Evolutionary conservation across 805 yeast genomes (phyloP), one percentile per base, ranked within the genome.

Genomic region (Candida rishiriensis): DNA sequence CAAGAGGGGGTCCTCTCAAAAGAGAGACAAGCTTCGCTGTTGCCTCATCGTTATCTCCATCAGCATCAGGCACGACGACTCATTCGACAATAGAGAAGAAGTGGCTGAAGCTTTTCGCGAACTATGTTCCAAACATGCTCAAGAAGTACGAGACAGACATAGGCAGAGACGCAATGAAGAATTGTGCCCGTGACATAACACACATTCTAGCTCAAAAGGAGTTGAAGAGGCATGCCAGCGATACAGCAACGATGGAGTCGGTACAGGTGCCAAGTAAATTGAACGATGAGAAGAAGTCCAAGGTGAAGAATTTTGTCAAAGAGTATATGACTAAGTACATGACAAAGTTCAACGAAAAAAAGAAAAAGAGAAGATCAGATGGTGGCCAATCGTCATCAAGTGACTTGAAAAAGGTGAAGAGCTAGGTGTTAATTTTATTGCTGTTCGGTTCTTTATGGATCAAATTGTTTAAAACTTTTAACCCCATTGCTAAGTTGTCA

Each of bases 131-230:
- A 10, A 88, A 89, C 55, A 63, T 85, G 57, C 71, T 90, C 43
- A 80, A 81, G 51, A 78, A 77, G 52, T 79, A 84, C 61, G 83
- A 79, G 51, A 59, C 70, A 2, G 81, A 79, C 42, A 70, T 91
- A 17, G 89, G 88, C 4, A 81, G 79, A 46, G 95, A 85, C 4
- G 73, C 79, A 44, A 57, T 88, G 41, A 91, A 90, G 64, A 74
- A 74, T 33, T 84, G 89, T 64, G 87, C 96, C 2, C 76, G 79
- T 48, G 96, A 89, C 40, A 79, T 91, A 45, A 88, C 83, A 5
- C 76, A 80, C 50, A 65, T 70, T 0, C 68, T 93, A 36, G 78
- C 81, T 0, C 72, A 73, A 4, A 93, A 91, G 60, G 97, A 88
- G 61, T 39, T 75, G 44, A 75, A 73, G 46, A 68, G 76, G 42